Evolutionary conservation across 176 grass and related monocot genomes (phyloP).

Genomic region (Aegilops tauschii): DNA sequence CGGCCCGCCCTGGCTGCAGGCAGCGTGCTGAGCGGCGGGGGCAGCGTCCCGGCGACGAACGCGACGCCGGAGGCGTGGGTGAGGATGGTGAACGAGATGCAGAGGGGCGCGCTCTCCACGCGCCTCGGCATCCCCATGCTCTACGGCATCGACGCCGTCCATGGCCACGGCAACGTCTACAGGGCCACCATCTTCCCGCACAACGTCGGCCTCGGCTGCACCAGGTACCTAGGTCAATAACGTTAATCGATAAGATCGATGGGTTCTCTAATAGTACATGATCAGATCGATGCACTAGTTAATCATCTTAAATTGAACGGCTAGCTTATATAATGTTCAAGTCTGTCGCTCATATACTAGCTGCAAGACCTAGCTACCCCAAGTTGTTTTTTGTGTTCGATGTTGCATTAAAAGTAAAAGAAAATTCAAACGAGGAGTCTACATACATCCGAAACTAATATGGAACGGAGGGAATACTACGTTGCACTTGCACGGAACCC

Average conservation of each 20-base stretch:
- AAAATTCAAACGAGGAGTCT: not conserved
- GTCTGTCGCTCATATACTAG: not conserved
- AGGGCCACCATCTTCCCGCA: conserved; percentile 79
- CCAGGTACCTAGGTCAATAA: conserved; percentile 25
- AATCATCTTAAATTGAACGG: not conserved
- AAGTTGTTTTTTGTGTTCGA: not conserved
- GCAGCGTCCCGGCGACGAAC: conserved; percentile 43
- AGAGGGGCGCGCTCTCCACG: conserved; percentile 44
- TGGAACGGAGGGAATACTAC: too few relatives aligned
- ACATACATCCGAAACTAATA: too few relatives aligned
- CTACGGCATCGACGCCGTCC: conserved; percentile 84
- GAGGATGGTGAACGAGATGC: conserved; percentile 49
- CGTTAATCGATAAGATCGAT: too few relatives aligned
- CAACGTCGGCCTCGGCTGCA: conserved; percentile 70
- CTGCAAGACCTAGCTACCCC: not conserved
- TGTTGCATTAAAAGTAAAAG: not conserved
- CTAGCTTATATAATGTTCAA: not conserved
- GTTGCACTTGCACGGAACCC: too few relatives aligned
- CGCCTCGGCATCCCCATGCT: conserved; percentile 77
- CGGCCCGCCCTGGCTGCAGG: conserved; percentile 7
- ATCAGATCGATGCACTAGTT: not conserved
- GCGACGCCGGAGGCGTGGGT: conserved; percentile 51
- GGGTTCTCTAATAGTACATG: too few relatives aligned
- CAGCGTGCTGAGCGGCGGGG: conserved; percentile 65
- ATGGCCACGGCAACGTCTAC: conserved; percentile 79